phyloP scores from a whole-genome alignment of 1,139 yeast species.

The Suhomyces chickasaworum region DNA sequence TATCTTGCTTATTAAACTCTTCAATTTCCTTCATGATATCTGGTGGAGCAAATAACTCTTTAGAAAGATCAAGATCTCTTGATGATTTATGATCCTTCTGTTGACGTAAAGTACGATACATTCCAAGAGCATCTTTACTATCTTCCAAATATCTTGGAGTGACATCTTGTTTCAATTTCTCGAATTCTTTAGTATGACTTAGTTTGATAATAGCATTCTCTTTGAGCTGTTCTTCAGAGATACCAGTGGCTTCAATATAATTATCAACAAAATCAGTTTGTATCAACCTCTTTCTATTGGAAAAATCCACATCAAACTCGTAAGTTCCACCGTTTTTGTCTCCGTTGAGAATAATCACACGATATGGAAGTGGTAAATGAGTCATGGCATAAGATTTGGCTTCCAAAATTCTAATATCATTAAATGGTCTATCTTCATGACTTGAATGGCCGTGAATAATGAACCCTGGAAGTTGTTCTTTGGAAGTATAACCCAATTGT shows the following conservation, averaged over 20 bases:
- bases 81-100: slow-evolving; percentile 19
- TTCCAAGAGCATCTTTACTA: slow-evolving; percentile 27
- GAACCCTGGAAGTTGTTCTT: slow-evolving; percentile 21
- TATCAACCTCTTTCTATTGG: slow-evolving; percentile 16
- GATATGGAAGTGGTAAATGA: slow-evolving; percentile 33
- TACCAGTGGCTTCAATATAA: slow-evolving; percentile 13
- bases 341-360: slow-evolving; percentile 32
- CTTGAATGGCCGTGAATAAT: slow-evolving; percentile 25
- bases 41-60: slow-evolving; percentile 28
- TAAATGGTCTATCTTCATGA: slow-evolving; percentile 19
- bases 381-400: slow-evolving; percentile 25
- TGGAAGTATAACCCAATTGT: slow-evolving; percentile 15
- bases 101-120: slow-evolving; percentile 24
- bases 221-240: slow-evolving; percentile 15
- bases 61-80: slow-evolving; percentile 22
- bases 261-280: slow-evolving; percentile 16
- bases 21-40: slow-evolving; percentile 23
- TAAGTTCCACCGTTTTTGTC: slow-evolving; percentile 29
- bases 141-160: slow-evolving; percentile 24
- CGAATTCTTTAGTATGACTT: slow-evolving; percentile 26
- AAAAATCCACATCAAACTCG: slow-evolving; percentile 33
- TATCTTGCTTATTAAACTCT: slow-evolving; percentile 19
- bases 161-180: slow-evolving; percentile 21
- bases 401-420: slow-evolving; percentile 19
- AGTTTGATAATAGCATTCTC: slow-evolving; percentile 20